These are phyloP conservation scores for Hyaloscypha bicolor DNA, from an alignment of 495 filamentous ascomycete genomes.

Conservation along the genomic window DNA sequence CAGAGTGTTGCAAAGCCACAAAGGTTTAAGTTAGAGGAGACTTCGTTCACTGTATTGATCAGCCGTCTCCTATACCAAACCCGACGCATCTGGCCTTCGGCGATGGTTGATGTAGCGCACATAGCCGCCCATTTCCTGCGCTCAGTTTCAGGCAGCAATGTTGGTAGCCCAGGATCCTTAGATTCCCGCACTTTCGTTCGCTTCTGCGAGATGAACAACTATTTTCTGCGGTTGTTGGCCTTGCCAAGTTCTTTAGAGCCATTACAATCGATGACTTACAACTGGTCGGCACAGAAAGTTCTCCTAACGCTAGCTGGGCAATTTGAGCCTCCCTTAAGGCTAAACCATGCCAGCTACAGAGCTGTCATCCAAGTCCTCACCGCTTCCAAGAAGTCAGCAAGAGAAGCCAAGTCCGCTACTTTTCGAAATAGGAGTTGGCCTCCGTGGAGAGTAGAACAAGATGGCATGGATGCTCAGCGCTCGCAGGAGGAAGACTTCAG, in stretches of 20 bases:
- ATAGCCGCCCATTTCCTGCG: constrained; percentile 17
- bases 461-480: constrained; percentile 34
- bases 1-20: background rate
- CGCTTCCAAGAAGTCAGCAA: constrained; percentile 28
- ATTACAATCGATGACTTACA: constrained; percentile 28
- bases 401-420: constrained; percentile 24
- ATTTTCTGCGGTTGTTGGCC: constrained; percentile 21
- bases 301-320: constrained; percentile 22
- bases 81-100: constrained; percentile 30
- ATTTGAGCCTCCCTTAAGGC: constrained; percentile 25
- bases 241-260: constrained; percentile 28
- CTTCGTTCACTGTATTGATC: constrained; percentile 8
- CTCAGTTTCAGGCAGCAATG: background rate
- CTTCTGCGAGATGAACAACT: constrained; percentile 21
- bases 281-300: constrained; percentile 31
- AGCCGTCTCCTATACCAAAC: constrained; percentile 28
- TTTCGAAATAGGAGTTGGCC: constrained; percentile 31
- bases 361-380: constrained; percentile 26
- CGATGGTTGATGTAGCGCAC: constrained; percentile 23
- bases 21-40: background rate
- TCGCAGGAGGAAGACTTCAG: constrained; percentile 31
- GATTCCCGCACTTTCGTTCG: constrained; percentile 3
- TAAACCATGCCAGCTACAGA: constrained; percentile 29
- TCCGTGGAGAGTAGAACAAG: constrained; percentile 33
- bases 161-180: background rate